Evolutionary conservation across 2,329 filamentous ascomycete species (phyloP).

Genomic region (Aureobasidium zeae): DNA sequence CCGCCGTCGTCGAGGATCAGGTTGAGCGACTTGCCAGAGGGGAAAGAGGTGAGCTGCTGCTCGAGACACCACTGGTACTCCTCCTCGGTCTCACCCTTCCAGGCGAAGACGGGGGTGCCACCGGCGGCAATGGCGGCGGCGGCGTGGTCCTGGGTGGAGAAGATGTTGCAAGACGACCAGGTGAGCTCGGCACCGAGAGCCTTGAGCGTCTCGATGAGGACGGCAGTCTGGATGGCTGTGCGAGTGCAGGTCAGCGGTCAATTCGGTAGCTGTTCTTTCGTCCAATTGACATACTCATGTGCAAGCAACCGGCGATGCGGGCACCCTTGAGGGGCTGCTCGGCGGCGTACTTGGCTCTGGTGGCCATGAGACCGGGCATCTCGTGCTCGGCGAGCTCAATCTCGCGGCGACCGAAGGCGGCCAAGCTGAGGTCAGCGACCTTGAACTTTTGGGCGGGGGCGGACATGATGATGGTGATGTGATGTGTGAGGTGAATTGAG

Average conservation of each 20-base stretch:
- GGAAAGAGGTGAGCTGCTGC: conserved; percentile 95
- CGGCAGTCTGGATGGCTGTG: conserved; percentile 89
- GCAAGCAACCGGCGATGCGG: conserved; percentile 93
- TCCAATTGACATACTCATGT: conserved; percentile 63
- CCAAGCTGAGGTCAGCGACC: conserved; percentile 94
- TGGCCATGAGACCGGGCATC: conserved; percentile 98
- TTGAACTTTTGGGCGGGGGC: conserved; percentile 90
- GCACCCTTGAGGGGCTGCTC: conserved; percentile 93
- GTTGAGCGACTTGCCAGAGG: conserved; percentile 93
- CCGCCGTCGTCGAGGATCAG: conserved; percentile 98
- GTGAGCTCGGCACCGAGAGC: conserved; percentile 95
- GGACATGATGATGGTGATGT: conserved; percentile 43
- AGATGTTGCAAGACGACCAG: conserved; percentile 99
- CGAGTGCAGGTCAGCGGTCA: conserved; percentile 17
- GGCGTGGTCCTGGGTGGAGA: conserved; percentile 97
- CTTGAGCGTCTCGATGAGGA: conserved; percentile 95
- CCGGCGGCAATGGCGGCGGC: conserved; percentile 91
- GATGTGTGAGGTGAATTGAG: conserved; percentile 16
- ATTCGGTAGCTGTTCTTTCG: no score
- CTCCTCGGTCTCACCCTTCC: conserved; percentile 94
- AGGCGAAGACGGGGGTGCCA: conserved; percentile 79
- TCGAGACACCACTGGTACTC: conserved; percentile 99
- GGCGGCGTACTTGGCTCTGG: conserved; percentile 76
- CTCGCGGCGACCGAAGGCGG: conserved; percentile 97
- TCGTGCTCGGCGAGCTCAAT: conserved; percentile 87